A percentile compares a stretch with the other conserved stretches of the same genome.
Evolutionary conservation across 345 rosid species (phyloP).

Genomic region (Lumnitzera littorea): DNA sequence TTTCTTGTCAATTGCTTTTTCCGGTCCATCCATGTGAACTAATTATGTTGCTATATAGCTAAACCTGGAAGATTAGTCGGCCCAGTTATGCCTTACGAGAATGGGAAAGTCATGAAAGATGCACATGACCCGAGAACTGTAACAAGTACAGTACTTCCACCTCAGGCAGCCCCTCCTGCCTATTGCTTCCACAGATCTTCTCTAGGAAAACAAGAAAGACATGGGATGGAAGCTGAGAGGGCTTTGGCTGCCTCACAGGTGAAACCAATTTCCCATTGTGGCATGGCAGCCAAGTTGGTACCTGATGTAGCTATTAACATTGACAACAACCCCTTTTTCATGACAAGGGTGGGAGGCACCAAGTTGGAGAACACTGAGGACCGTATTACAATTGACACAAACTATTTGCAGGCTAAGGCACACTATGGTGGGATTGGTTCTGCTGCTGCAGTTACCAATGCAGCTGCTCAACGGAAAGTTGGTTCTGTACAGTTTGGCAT

Average conservation of each 20-base stretch:
- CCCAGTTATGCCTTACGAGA: constrained; percentile 52
- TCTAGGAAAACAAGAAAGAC: constrained; percentile 52
- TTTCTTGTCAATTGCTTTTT: neutral
- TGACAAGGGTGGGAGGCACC: constrained; percentile 52
- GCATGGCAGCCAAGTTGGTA: constrained; percentile 41
- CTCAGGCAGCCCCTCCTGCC: constrained; percentile 36
- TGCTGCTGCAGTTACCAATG: constrained; percentile 31
- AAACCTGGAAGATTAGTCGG: constrained; percentile 67
- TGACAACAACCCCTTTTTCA: constrained; percentile 67
- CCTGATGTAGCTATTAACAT: constrained; percentile 76
- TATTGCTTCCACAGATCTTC: constrained; percentile 29
- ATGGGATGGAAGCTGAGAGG: constrained; percentile 37
- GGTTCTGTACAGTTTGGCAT: constrained; percentile 68
- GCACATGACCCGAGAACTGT: constrained; percentile 60
- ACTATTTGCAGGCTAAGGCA: constrained; percentile 49
- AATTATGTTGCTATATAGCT: constrained; percentile 27
- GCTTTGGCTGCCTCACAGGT: constrained; percentile 30
- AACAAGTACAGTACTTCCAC: constrained; percentile 38
- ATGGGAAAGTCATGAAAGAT: constrained; percentile 40
- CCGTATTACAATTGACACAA: constrained; percentile 47
- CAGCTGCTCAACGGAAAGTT: constrained; percentile 55
- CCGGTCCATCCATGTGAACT: constrained; percentile 1
- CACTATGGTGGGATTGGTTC: constrained; percentile 54
- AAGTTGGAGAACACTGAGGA: constrained; percentile 49
- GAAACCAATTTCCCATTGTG: constrained; percentile 49